Percentiles rank a stretch among this genome's conserved stretches.
These are phyloP conservation scores for Corchorus capsularis DNA, from an alignment of 345 rosid species.

Conservation along the genomic window DNA sequence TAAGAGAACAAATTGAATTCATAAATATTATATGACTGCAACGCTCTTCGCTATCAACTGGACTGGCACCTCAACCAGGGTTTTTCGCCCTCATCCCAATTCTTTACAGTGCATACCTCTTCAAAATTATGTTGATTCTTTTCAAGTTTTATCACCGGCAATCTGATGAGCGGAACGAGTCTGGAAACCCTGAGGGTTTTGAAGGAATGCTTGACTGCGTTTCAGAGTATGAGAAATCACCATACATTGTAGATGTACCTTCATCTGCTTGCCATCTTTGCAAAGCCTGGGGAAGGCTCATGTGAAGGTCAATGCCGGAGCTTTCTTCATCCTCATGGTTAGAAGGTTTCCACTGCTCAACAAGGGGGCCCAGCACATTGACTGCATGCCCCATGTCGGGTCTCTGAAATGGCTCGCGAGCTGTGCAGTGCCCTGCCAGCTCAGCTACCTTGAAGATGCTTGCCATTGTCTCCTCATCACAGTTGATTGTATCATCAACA, in stretches of 20 bases:
- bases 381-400: conserved; percentile 96
- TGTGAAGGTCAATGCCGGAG: conserved; percentile 59
- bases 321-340: conserved; percentile 64
- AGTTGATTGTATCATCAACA: conserved; percentile 56
- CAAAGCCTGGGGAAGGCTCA: conserved; percentile 85
- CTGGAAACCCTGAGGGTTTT: conserved; percentile 59
- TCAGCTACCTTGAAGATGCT: conserved; percentile 70
- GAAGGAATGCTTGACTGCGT: conserved; percentile 69
- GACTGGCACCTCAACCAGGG: background rate
- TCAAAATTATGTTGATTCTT: conserved; percentile 1
- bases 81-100: background rate
- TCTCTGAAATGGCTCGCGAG: conserved; percentile 75
- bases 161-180: conserved; percentile 63
- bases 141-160: conserved; percentile 49
- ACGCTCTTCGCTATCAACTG: background rate
- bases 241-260: conserved; percentile 62
- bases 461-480: conserved; percentile 63
- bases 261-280: conserved; percentile 85
- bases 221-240: conserved; percentile 49
- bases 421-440: conserved; percentile 92
- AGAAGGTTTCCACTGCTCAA: conserved; percentile 89
- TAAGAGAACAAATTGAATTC: background rate
- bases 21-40: background rate
- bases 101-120: conserved; percentile 22
- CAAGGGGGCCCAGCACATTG: conserved; percentile 66